Evolutionary conservation across 2,329 filamentous ascomycete genomes (phyloP), one percentile per base, ranked within the genome.

Genomic region (Uncinocarpus reesii): DNA sequence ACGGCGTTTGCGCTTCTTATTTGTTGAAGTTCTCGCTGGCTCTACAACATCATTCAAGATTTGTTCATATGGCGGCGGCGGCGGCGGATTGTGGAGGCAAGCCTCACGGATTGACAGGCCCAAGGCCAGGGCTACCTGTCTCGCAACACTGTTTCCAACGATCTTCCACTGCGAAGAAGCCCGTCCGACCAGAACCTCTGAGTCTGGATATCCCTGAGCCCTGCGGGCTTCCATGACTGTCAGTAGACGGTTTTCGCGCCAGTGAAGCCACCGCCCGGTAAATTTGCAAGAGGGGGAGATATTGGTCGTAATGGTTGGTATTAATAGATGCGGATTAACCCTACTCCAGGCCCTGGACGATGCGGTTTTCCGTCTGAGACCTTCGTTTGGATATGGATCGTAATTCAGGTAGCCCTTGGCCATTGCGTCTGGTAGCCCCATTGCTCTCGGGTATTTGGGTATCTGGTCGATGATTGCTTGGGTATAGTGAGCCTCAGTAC

Each of bases 101-200:
- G 81, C 81, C 52, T 81, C 73, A 6, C 81, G 70, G 10, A 88
- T 65, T 7, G 73, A 69, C 3, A 84, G 58, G 0, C 86, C 86
- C 1, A 88, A 61, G 0, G 79, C 78, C 15, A 87, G 63, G 0
- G 84, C 77, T 1, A 86, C 76, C 20, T 78, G 76, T 7, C 84
- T 70, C 2, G 84, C 78, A 0, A 93, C 86, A 23, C 81, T 85
- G 61, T 93, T 93, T 0, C 86, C 86, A 0, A 89, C 71, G 16
- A 86, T 77, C 47, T 73, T 76, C 67, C 77, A 80, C 58, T 86
- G 81, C 1, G 79, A 67, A 0, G 31, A 7, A 0, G 73, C 61
- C 0, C 47, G 57, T 0, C 85, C 85, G 1, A 89, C 62, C 0
- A 93, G 61, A 0, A 89, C 74, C 49, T 90, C 86, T 4, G 79